Evolutionary conservation across 1,284 basidiomycete species (phyloP).

Genomic region (Heterobasidion annosum): DNA sequence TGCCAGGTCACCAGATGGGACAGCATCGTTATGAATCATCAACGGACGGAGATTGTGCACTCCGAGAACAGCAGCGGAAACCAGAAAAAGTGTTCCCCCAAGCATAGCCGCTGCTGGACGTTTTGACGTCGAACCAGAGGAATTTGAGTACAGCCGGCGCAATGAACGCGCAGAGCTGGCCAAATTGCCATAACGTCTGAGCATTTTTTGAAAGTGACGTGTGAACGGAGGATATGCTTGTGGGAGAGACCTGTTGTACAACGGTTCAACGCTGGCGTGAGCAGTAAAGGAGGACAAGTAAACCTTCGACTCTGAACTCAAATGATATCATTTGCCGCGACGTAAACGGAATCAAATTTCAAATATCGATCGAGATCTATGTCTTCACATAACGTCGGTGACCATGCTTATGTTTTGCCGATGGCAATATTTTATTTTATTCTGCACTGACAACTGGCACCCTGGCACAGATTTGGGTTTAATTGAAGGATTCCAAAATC

Average conservation of each 20-base stretch:
- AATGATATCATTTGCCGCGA: not conserved
- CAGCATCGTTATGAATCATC: slow-evolving; percentile 20
- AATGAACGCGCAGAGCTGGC: not conserved
- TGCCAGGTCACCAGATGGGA: slow-evolving; percentile 1
- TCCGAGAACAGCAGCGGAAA: slow-evolving; percentile 13
- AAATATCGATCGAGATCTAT: too few relatives aligned
- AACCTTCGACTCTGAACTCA: not conserved
- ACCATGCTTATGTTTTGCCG: too few relatives aligned
- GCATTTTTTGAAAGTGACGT: not conserved
- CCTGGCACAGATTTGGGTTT: too few relatives aligned
- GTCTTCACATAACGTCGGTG: too few relatives aligned
- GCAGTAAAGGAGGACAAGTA: too few relatives aligned
- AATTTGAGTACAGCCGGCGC: slow-evolving; percentile 6
- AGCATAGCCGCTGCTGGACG: slow-evolving; percentile 1
- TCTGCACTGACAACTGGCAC: too few relatives aligned
- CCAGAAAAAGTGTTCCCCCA: slow-evolving; percentile 8
- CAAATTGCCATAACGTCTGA: not conserved
- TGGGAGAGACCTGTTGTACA: too few relatives aligned
- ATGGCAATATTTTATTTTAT: too few relatives aligned
- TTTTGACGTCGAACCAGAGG: not conserved
- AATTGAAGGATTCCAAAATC: too few relatives aligned
- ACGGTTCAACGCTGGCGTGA: too few relatives aligned
- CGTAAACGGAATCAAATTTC: too few relatives aligned
- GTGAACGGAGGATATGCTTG: too few relatives aligned
- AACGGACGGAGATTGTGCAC: slow-evolving; percentile 8